Evolutionary conservation across 2,329 filamentous ascomycete species (phyloP).

Genomic region (Ceratocystiopsis sp.): DNA sequence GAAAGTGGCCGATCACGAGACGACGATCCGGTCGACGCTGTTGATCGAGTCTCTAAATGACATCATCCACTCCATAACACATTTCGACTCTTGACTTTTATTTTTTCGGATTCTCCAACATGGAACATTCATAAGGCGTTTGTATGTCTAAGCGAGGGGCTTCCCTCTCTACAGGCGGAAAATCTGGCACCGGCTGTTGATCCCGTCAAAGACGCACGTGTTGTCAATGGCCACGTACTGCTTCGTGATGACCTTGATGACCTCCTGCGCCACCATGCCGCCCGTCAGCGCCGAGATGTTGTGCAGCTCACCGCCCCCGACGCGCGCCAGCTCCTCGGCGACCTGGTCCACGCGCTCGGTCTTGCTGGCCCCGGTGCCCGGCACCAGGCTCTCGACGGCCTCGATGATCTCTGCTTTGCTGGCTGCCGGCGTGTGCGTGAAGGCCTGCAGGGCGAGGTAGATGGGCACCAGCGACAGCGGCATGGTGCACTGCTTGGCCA

Average conservation of each 20-base stretch:
- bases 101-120: not conserved
- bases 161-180: conserved; percentile 28
- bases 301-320: conserved; percentile 73
- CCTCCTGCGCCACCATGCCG: conserved; percentile 90
- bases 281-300: conserved; percentile 79
- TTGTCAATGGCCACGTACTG: conserved; percentile 58
- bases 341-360: conserved; percentile 35
- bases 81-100: not conserved
- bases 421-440: conserved; percentile 25
- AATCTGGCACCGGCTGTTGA: conserved; percentile 43
- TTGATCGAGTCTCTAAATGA: too few species aligned
- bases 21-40: too few species aligned
- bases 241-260: conserved; percentile 73
- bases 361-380: conserved; percentile 20
- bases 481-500: conserved; percentile 28
- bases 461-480: conserved; percentile 48
- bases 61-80: too few species aligned
- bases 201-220: conserved; percentile 54
- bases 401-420: conserved; percentile 37
- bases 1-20: too few species aligned
- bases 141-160: not conserved
- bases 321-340: conserved; percentile 53
- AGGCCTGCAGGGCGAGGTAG: conserved; percentile 47
- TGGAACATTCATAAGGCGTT: not conserved
- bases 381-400: conserved; percentile 24